Evolutionary conservation across 1,284 basidiomycete genomes (phyloP), one percentile per base, ranked within the genome.

Genomic region (Irpex sp.): DNA sequence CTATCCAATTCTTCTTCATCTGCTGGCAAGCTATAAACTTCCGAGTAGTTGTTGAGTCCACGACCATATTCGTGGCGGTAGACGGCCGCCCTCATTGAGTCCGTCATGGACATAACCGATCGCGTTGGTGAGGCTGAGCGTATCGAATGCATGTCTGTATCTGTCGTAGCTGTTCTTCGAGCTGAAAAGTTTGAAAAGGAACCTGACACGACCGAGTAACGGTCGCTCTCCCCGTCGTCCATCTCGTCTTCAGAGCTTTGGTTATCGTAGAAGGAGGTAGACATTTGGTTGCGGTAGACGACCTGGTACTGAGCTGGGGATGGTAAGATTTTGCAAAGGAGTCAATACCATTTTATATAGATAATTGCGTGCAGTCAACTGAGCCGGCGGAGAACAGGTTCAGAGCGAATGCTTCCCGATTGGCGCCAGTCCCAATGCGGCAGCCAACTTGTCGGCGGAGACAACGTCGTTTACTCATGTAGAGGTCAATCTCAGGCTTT

Each of bases 1-100:
- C 91, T 82, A 34, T 85, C 79, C 31, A 88, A 75, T 69, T 93
- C 91, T 68, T 91, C 88, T 6, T 87, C 85, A 67, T 93, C 91
- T 26, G 88, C 91, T 11, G 91, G 88, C 19, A 93, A 77, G 40
- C 81, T 82, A 72, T 92, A 92, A 3, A 92, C 82, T 57, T 92
- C 88, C 0, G 90, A 92, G 66, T 89, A 89, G 66, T 86, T 91
- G 74, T 92, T 92, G 57, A 92, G 72, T 26, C 79, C 81, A 40
- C 91, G 79, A 0, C 91, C 91, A 65, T 84, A 87, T 69, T 91
- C 89, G 47, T 85, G 80, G 57, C 80, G 82, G 73, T 85, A 88
- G 1, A 84, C 81, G 48, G 82, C 79, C 11, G 80, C 83, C 26
- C 82, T 83, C 54, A 89, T 66, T 0, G 88, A 89, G 66, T 81